Evolutionary conservation across 345 rosid species (phyloP), one percentile per base, ranked within the genome.

Genomic region (Schrenkiella parvula): DNA sequence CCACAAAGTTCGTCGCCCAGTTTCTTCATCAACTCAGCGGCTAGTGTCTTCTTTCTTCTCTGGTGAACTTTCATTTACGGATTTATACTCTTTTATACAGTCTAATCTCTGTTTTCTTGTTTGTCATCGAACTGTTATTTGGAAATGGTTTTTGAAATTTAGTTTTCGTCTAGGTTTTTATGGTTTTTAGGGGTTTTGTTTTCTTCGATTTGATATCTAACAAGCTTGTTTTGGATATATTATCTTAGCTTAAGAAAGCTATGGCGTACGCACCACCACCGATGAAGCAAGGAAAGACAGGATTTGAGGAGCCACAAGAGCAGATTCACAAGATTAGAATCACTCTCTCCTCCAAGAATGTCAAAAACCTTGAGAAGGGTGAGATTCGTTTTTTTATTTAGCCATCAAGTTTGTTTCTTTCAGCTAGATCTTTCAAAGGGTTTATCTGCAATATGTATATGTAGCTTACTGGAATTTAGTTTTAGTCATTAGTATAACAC

Each of bases 341-440:
- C 85, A 86, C 93, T 32, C 90, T 88, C 11, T 86, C 88, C 58
- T 88, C 93, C 38, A 88, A 84, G 76, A 81, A 82, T 35, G 93
- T 88, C 50, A 88, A 88, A 70, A 88, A 88, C 75, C 88, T 88
- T 12, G 93, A 88, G 73, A 88, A 86, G 77, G 93, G 90, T 86
- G 2, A 38, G 60, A 19, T 64, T 44, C 42, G 0, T 29, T 44
- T 29, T 34, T 32, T 48, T 5, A 13, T 44, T 63, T n/a, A 39
- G 7, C 21, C 14, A 2, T 14, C 0, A 23, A 21, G 26, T 35
- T 12, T 10, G 46, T 1, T 12, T 58, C 9, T 56, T 56, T 56
- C 3, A 3, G 2, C 10, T 18, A 37, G n/a, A 23, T 60, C 21
- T 4, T 4, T 23, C 1, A 0, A 26, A 26, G 15, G 10, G 51